Percentiles rank a stretch among this genome's conserved stretches.
These are phyloP conservation scores for Blastocystis sp. DNA, from an alignment of 352 stramenopile genomes.

Conservation along the genomic window DNA sequence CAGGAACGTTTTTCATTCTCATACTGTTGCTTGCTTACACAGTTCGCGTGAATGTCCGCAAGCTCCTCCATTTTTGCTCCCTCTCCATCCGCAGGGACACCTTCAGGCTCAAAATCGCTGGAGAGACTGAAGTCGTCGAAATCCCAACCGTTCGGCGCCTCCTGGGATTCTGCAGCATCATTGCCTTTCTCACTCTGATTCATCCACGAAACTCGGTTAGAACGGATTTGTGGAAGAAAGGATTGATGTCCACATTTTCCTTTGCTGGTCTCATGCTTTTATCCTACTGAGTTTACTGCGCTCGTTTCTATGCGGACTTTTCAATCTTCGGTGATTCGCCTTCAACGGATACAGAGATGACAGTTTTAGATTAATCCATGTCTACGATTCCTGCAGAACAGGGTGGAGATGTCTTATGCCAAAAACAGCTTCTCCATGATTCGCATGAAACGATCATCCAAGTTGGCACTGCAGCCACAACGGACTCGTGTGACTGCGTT, in stretches of 20 bases:
- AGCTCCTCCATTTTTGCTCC: neutral
- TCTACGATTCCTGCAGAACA: neutral
- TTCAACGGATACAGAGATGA: neutral
- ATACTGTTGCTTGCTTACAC: constrained; percentile 37
- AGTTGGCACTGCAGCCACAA: neutral
- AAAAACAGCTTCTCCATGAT: neutral
- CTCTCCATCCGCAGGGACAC: constrained; percentile 6
- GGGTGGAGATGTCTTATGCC: neutral
- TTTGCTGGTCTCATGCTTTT: neutral
- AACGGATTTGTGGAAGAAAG: neutral
- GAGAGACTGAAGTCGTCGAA: constrained; percentile 47
- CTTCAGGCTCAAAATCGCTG: constrained; percentile 53
- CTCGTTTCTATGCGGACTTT: neutral
- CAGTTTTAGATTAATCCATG: neutral
- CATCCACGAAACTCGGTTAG: neutral
- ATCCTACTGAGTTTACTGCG: neutral
- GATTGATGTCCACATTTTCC: neutral
- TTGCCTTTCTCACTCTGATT: neutral
- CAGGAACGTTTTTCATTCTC: constrained; percentile 60
- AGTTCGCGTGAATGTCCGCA: constrained; percentile 44
- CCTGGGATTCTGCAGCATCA: neutral
- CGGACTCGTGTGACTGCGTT: neutral
- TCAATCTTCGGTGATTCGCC: constrained; percentile 39
- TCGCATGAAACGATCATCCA: neutral
- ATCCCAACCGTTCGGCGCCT: constrained; percentile 1